A percentile compares a stretch with the other conserved stretches of the same genome.
phyloP scores from a whole-genome alignment of 176 grass and related monocot genomes.

The Canna indica region DNA sequence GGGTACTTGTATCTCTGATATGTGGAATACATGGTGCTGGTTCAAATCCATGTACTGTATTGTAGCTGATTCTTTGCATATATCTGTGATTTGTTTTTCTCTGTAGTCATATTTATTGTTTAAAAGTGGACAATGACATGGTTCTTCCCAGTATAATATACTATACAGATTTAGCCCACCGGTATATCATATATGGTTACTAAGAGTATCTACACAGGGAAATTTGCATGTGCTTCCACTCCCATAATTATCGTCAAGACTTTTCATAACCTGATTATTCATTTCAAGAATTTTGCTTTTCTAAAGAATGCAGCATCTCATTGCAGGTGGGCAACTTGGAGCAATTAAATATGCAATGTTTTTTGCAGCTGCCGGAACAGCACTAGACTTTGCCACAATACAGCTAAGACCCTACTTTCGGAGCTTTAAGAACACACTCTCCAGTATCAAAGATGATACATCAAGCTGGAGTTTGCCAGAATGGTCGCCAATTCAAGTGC shows the following conservation, averaged over 20 bases:
- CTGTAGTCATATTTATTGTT: too few relatives aligned
- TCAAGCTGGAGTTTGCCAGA: conserved; percentile 51
- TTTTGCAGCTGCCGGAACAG: conserved; percentile 54
- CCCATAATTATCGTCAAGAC: neutral
- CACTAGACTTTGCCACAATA: conserved; percentile 40
- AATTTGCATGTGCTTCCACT: too few relatives aligned
- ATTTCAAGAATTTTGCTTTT: neutral
- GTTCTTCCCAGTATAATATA: too few relatives aligned
- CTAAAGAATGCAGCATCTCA: neutral
- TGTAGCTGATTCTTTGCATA: too few relatives aligned
- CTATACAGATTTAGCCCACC: too few relatives aligned
- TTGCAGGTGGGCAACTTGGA: conserved; percentile 70
- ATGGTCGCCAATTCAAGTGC: conserved; percentile 78
- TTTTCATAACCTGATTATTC: neutral
- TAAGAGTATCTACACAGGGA: too few relatives aligned
- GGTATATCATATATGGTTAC: too few relatives aligned
- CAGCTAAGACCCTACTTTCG: conserved; percentile 42
- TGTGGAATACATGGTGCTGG: too few relatives aligned
- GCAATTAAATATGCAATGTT: conserved; percentile 52
- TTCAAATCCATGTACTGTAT: too few relatives aligned
- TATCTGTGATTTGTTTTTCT: too few relatives aligned
- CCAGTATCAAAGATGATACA: conserved; percentile 26
- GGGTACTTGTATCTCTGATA: too few relatives aligned
- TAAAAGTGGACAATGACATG: too few relatives aligned
- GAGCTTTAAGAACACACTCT: conserved; percentile 24